Base-by-base conservation (phyloP, 257 asterid genomes). In the Solanum appendiculatum region DNA sequence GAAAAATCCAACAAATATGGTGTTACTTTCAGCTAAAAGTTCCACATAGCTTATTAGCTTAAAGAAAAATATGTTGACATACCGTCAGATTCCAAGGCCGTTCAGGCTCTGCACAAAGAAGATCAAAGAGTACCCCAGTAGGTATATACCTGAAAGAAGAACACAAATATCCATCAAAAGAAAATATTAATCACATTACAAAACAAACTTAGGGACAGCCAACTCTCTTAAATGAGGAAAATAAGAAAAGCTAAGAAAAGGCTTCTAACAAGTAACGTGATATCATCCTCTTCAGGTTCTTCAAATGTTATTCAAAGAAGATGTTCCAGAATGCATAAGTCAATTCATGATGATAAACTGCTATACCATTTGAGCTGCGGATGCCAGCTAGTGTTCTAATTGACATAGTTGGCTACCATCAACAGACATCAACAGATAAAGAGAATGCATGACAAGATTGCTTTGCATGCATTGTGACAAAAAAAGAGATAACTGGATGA, bases 61-160 rank as follows among this genome's bases (percentile, higher is more conserved):
- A 81, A 46, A 48, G 42, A 23, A 81, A 78, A 89, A 46, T 42
- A 36, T 39, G 82, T 88, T 69, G 58, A 27, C 90, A 39, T 94
- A 95, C 98, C 84, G 94, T 97, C 87, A 97, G 91, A 93, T 97
- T 93, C 99, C 99, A 97, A 66, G 99, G 99, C 87, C 98, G 93
- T 93, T 97, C 98, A 74, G 98, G 98, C 86, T 95, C 99, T 21
- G 96, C 95, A 86, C 99, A 97, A 84, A 97, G 96, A 92, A 97
- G 97, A 90, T 97, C 99, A 91, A 93, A 97, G 42, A 97, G 98
- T 36, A 94, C 98, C 86, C 99, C 99, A 6, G 96, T 95, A 51
- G 99, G 99, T 82, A 95, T 89, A 89, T 95, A 93, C 99, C 99
- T 95, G 94, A 48, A 89, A 89, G 80, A 83, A 81, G 82, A 54